These are phyloP conservation scores for Brassica hybrid DNA, from an alignment of 441 rosid species.

Conservation along the genomic window DNA sequence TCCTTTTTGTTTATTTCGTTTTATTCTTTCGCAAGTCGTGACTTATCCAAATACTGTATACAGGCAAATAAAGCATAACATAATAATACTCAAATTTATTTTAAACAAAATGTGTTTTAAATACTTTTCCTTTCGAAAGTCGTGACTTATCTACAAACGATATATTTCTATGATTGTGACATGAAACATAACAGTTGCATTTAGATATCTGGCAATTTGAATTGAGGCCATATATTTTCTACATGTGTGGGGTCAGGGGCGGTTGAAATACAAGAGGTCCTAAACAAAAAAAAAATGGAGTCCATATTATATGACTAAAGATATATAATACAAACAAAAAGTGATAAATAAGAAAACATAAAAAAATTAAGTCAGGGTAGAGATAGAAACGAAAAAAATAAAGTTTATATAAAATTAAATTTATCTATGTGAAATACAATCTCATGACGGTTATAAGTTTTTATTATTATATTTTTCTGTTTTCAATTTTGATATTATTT, in stretches of 20 bases:
- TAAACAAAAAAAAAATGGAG: no score
- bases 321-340: no score
- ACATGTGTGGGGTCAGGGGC: background rate
- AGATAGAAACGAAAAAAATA: no score
- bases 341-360: no score
- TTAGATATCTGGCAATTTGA: background rate
- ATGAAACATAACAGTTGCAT: conserved; percentile 6
- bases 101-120: background rate
- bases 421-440: no score
- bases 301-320: no score
- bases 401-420: no score
- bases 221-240: conserved; percentile 4
- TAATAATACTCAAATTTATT: background rate
- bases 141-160: background rate
- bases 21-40: conserved; percentile 9
- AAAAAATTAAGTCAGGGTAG: no score
- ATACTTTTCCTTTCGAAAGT: background rate
- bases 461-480: no score
- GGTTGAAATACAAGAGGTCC: no score
- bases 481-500: no score
- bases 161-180: background rate
- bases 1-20: background rate
- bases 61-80: background rate
- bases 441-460: no score
- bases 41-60: conserved; percentile 35